Conservation (phyloP, 1,284 basidiomycete genomes). For the Tilletiaria anomala region DNA sequence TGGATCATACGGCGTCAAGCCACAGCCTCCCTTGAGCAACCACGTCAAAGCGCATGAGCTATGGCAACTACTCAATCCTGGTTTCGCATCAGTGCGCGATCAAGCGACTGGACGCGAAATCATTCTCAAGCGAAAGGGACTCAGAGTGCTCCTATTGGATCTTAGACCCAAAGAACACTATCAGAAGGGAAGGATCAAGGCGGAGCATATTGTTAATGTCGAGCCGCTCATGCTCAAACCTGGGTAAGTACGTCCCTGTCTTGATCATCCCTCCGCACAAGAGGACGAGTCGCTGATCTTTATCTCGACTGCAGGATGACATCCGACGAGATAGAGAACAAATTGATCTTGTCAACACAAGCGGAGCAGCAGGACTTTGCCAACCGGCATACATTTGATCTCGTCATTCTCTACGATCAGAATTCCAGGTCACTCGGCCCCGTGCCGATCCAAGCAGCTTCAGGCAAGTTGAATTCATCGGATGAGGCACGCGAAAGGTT, state of each 20-base stretch:
- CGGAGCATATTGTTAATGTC: conserved; percentile 61
- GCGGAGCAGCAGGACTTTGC: conserved; percentile 59
- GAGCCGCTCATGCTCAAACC: conserved; percentile 53
- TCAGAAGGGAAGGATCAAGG: conserved; percentile 56
- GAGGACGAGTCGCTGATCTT: too few relatives aligned
- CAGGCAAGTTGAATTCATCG: conserved; percentile 1
- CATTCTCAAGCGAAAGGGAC: conserved; percentile 18
- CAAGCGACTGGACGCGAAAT: conserved; percentile 10
- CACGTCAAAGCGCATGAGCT: conserved; percentile 28
- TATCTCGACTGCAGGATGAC: too few relatives aligned
- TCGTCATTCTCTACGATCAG: conserved; percentile 76
- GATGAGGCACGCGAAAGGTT: conserved; percentile 13
- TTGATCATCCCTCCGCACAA: neutral
- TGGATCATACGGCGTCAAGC: conserved; percentile 11
- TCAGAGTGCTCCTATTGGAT: conserved; percentile 58
- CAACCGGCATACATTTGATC: conserved; percentile 70
- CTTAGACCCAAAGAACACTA: conserved; percentile 64
- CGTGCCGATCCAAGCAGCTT: neutral
- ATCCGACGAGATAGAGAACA: conserved; percentile 61
- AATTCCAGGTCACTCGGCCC: conserved; percentile 49
- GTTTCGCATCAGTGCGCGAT: conserved; percentile 26
- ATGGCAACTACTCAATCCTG: conserved; percentile 27
- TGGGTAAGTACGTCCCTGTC: conserved; percentile 47
- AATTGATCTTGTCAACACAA: conserved; percentile 57
- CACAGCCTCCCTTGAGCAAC: conserved; percentile 15